Base-by-base conservation (phyloP, 2,329 filamentous ascomycete species). In the Clonostachys byssicola region DNA sequence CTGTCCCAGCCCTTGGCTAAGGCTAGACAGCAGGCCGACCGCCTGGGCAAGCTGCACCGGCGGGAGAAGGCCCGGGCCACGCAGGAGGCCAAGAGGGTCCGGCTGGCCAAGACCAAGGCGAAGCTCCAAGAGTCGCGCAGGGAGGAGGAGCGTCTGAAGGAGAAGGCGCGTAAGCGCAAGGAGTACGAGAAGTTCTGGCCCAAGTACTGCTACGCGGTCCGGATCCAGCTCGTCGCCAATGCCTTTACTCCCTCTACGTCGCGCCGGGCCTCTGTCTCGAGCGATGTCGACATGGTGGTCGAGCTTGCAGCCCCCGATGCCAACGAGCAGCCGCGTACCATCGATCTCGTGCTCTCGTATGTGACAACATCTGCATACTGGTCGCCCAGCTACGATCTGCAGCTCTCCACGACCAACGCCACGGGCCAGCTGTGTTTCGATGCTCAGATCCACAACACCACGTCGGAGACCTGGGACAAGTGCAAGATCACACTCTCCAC, bases 401-500 rank as follows among this genome's bases (percentile, higher is more conserved):
- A 74, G 45, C 70, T 87, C n/a, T 79, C 72, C 12, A 83, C 82
- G 2, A 73, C 75, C 0, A 69, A 62, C 17, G 74, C 72, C 43
- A 73, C 74, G 1, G 81, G 72, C 2, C 64, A 64, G 5, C 68
- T 86, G 13, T 75, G 74, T 54, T 87, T 86, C 58, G 78, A 84
- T 47, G 82, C 83, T 2, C 74, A 78, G 52, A 74, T 86, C 45
- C 75, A 72, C 48, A 87, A 87, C 62, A 67, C 67, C 44, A 85
- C 81, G 0, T 81, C 78, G 0, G 83, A 87, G 64, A 79, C 75
- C 1, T 87, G 83, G 83, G 68, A 67, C 33, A 75, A 79, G 61
- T 77, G 79, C 59, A 78, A 75, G 51, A 64, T 87, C 36, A 74
- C 73, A 0, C 72, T 87, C 6, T 86, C 83, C 4, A 86, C 81